Evolutionary conservation across 202 grass and related monocot genomes (phyloP), one percentile per base, ranked within the genome.

Genomic region (Alloteropsis angusta): DNA sequence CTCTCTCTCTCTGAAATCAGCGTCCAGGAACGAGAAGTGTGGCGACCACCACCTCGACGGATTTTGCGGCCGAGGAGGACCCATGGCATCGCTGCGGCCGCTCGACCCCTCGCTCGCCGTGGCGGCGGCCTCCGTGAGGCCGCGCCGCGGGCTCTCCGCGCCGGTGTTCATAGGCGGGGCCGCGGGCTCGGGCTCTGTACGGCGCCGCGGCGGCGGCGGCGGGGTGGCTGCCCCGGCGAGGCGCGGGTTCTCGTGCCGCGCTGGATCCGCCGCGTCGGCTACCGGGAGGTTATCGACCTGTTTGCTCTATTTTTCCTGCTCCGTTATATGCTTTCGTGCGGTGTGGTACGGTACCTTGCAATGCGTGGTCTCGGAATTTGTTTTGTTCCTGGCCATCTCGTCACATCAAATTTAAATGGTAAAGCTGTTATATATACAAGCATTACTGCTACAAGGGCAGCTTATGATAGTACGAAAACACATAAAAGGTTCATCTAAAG

Each of bases 21-120:
- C 28, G 43, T 21, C 9, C 9, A 3, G 5, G 23, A 68, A 15
- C 1, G 25, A 34, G 17, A 19, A 15, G 26, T 28, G 25, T 1
- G 42, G 72, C 59, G 18, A 30, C 65, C 37, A 7, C 75, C 52
- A 30, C 65, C 67, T 82, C 77, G 70, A 13, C 81, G 66, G 84
- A 75, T 65, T 72, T 30, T 30, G 82, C 78, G 30, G 23, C 19
- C 6, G 6, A 21, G 19, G 54, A 43, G 39, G 21, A 46, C 44
- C 71, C 15, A 75, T 86, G 87, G 45, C 80, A 26, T 68, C 87
- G 48, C 86, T 85, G 80, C 86, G 70, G 44, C 78, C 79, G 32
- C 83, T 93, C 55, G 71, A 85, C 78, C 61, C 85, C 17, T 77
- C 81, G 68, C 60, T 87, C 54, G 35, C 65, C 42, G 28, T 30